Evolutionary conservation across 2,329 filamentous ascomycete species (phyloP).

Genomic region (Pseudocercospora macadamiae): DNA sequence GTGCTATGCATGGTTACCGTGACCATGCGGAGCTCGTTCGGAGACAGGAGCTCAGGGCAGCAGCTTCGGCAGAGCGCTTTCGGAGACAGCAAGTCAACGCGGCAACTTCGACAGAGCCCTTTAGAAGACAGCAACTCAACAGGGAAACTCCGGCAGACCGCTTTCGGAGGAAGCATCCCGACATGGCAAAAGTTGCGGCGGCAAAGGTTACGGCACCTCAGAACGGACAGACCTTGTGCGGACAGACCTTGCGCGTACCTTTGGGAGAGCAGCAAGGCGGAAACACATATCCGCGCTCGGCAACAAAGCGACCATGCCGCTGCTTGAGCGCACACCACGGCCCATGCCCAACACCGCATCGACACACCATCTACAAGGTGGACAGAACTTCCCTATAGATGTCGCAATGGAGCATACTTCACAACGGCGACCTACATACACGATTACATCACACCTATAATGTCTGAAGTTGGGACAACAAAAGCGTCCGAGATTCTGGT

Average conservation of each 20-base stretch:
- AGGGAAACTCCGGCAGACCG: too few species aligned
- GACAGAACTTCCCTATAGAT: neutral
- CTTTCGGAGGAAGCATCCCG: too few species aligned
- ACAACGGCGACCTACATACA: neutral
- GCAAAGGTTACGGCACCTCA: neutral
- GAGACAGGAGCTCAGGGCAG: too few species aligned
- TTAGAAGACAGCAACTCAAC: too few species aligned
- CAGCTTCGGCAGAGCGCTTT: too few species aligned
- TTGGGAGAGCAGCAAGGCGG: neutral
- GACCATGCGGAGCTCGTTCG: neutral
- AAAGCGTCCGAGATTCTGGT: neutral
- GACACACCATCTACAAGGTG: neutral
- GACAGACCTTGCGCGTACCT: neutral
- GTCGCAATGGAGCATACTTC: neutral
- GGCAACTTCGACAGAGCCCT: too few species aligned
- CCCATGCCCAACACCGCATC: neutral
- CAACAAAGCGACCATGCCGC: neutral
- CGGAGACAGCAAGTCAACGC: too few species aligned
- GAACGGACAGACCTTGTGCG: neutral
- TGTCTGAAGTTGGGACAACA: neutral
- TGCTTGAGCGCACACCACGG: neutral
- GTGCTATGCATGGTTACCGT: neutral
- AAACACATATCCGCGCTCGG: neutral
- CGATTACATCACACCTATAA: neutral
- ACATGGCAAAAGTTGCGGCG: too few species aligned